These are phyloP conservation scores for Stagonosporopsis vannaccii DNA, from an alignment of 2,329 filamentous ascomycete genomes.

Conservation along the genomic window DNA sequence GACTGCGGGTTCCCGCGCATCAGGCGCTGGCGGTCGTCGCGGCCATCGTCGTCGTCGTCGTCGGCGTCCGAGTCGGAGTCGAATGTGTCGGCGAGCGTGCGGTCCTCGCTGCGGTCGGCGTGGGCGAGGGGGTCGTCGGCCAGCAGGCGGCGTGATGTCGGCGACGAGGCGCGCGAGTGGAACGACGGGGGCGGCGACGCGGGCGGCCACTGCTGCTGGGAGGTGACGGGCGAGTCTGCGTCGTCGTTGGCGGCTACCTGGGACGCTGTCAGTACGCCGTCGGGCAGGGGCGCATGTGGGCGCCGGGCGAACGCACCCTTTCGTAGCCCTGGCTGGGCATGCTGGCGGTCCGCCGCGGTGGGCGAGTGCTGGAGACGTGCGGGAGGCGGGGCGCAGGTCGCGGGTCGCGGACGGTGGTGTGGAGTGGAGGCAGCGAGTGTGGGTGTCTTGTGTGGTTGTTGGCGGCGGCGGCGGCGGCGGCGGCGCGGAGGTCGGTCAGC, in stretches of 20 bases:
- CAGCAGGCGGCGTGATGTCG: slow-evolving; percentile 60
- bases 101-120: slow-evolving; percentile 64
- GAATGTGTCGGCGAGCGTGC: slow-evolving; percentile 91
- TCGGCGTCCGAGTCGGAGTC: slow-evolving; percentile 76
- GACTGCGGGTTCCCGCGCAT: slow-evolving; percentile 69
- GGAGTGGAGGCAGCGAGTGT: background rate
- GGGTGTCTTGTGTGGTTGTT: background rate
- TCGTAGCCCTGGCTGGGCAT: slow-evolving; percentile 60
- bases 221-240: slow-evolving; percentile 44
- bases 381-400: background rate
- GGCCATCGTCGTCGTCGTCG: slow-evolving; percentile 67
- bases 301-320: slow-evolving; percentile 49
- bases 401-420: background rate
- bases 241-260: slow-evolving; percentile 56
- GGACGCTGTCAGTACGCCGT: slow-evolving; percentile 1
- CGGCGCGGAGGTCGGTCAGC: slow-evolving; percentile 10
- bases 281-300: background rate
- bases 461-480: background rate
- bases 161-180: slow-evolving; percentile 80
- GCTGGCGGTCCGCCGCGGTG: slow-evolving; percentile 20
- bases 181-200: slow-evolving; percentile 76
- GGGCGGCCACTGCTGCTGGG: slow-evolving; percentile 49
- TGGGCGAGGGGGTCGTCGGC: slow-evolving; percentile 59
- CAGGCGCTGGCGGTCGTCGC: slow-evolving; percentile 84
- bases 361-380: background rate